Evolutionary conservation across 2,329 filamentous ascomycete species (phyloP), one percentile per base, ranked within the genome.

Genomic region (Scedosporium apiospermum): DNA sequence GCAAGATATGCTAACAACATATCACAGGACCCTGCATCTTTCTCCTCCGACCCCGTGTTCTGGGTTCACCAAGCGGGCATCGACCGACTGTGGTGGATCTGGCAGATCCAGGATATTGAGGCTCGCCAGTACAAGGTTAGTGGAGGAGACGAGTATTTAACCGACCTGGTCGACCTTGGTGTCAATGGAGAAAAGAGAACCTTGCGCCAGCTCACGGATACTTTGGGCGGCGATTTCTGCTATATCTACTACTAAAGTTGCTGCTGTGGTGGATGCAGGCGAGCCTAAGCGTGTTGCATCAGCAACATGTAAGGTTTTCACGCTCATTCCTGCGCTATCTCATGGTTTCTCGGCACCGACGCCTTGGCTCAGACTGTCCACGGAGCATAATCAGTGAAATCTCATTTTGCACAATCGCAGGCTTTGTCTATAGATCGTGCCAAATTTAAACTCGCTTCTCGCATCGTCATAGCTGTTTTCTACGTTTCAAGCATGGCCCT

Each of bases 31-130:
- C 71, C 76, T 57, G 76, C 68, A 60, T 72, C 71, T 2, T 76
- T 70, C 6, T 76, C 74, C 5, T 74, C 71, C 6, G 73, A 75
- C 49, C 73, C 73, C 34, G 68, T 63, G 3, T 75, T 75, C 60
- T 75, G 69, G 61, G 62, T 74, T 0, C 72, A 73, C 34, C 72
- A 75, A 63, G 63, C 65, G 16, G 71, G 71, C 67, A 63, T 73
- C 3, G 66, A 68, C 64, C 68, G 63, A 3, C 27, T 64, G 0
- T 65, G 62, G 49, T 65, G 64, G 64, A 59, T 65, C 18, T 64
- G 63, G 63, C 69, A 70, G 63, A 14, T 61, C 16, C 58, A 61
- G 41, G 42, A 61, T 27, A 21, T 61, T 1, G 58, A 61, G 16
- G 30, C 1, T 5, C 58, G 58, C 18, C 12, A 26, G 27, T n/a